Base-by-base conservation (phyloP, 78 protist genomes). In the Andalucia godoyi region DNA sequence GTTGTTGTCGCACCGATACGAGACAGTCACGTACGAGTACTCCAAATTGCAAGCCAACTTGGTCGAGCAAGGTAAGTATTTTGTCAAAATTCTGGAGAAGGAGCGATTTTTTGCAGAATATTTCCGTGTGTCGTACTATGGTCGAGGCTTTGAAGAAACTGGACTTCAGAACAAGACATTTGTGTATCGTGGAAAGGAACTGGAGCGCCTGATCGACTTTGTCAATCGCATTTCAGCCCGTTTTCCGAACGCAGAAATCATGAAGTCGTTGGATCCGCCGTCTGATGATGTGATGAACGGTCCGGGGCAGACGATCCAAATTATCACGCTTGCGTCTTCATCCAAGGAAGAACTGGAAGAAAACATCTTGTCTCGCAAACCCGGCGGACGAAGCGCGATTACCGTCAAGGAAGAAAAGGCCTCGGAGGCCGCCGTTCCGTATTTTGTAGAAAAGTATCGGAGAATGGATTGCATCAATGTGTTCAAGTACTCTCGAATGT, bases 191-290 rank as follows among this genome's bases (percentile, higher is more conserved):
- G 60, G 54, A 55, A 55, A 55, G n/a, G 60, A 55, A 55, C 53
- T 21, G 21, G 60, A 55, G 25, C 21, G 60, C 21, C 21, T 55
- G 25, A 55, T 55, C 53, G 60, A 55, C 21, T 55, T 55, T 21
- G 25, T 55, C n/a, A 21, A 21, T 29, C 21, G 60, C 21, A 55
- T 55, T 21, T 18, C 18, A 18, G 21, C 21, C n/a, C 21, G 60
- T 29, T 55, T 55, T 55, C 60, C 60, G 25, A 55, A 55, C 25
- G 60, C 60, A 18, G 60, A 55, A 55, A 55, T 55, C n/a, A 29
- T 55, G 25, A 55, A 55, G 21, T 21, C 60, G 21, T 55, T 21
- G 21, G 60, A 29, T 21, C 60, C 60, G 21, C 54, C 27, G n/a
- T 29, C 54, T 21, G 54, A 55, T 21, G 60, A 55, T 29, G 60